Evolutionary conservation across 1,284 basidiomycete species (phyloP).

Genomic region (Sanguinoderma infundibulare): DNA sequence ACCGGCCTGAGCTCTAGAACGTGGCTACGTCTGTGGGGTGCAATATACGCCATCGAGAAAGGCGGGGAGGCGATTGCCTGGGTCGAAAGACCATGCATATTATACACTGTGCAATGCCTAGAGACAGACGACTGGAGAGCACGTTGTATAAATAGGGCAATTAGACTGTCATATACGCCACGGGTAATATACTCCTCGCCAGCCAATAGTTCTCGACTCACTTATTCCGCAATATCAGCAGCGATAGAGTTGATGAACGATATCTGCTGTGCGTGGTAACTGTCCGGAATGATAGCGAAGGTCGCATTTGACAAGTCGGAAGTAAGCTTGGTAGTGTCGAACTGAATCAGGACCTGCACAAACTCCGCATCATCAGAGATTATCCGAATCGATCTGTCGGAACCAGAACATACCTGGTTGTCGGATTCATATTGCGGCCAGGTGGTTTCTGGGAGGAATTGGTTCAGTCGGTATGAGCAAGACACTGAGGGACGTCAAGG

Average conservation of each 20-base stretch:
- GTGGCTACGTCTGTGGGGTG: too few relatives aligned
- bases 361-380: too few relatives aligned
- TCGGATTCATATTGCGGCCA: constrained; percentile 23
- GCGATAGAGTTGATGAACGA: constrained; percentile 17
- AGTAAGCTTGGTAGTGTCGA: constrained; percentile 5
- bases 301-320: constrained; percentile 6
- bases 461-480: background rate
- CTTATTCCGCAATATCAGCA: background rate
- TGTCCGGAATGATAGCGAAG: constrained; percentile 19
- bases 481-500: background rate
- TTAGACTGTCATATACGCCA: background rate
- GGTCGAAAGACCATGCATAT: too few relatives aligned
- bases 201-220: background rate
- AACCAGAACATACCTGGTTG: constrained; percentile 9
- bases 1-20: too few relatives aligned
- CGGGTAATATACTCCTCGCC: background rate
- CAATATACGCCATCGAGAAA: too few relatives aligned
- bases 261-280: constrained; percentile 19
- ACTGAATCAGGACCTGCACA: constrained; percentile 20
- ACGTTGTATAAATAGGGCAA: too few relatives aligned
- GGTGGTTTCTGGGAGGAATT: constrained; percentile 14
- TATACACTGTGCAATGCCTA: too few relatives aligned
- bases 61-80: too few relatives aligned
- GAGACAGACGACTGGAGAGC: too few relatives aligned
- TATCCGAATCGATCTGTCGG: too few relatives aligned